Evolutionary conservation across 768 basidiomycete genomes (phyloP).

Genomic region (Tulasnella sp.): DNA sequence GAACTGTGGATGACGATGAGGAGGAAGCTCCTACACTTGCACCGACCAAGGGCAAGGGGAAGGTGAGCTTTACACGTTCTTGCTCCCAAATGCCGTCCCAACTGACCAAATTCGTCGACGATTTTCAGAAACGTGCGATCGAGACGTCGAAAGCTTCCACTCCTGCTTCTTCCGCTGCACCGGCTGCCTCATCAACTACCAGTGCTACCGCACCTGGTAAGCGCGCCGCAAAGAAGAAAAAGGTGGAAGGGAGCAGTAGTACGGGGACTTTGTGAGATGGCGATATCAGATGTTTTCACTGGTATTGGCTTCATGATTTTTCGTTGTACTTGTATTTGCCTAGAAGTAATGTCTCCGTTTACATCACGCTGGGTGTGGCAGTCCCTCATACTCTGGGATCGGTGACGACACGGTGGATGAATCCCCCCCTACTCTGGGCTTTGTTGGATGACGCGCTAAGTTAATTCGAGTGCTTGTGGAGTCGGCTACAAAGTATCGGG

Average conservation of each 20-base stretch:
- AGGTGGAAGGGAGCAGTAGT: neutral
- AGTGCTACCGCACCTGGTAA: neutral
- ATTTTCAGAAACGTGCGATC: slow-evolving; percentile 5
- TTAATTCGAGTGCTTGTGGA: too few species aligned
- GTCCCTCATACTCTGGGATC: too few species aligned
- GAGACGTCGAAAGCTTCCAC: slow-evolving; percentile 19
- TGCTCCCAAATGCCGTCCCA: neutral
- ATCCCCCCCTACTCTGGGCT: too few species aligned
- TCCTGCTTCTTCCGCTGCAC: slow-evolving; percentile 13
- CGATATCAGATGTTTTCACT: neutral
- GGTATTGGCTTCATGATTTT: neutral
- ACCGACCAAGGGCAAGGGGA: slow-evolving; percentile 19
- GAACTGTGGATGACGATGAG: slow-evolving; percentile 56
- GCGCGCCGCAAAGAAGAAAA: slow-evolving; percentile 21
- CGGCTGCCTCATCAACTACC: neutral
- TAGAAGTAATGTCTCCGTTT: neutral
- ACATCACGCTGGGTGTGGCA: too few species aligned
- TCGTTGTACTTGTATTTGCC: neutral
- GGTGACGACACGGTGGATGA: too few species aligned
- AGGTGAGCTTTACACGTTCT: slow-evolving; percentile 14
- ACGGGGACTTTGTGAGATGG: neutral
- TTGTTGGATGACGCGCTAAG: too few species aligned
- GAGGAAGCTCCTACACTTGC: slow-evolving; percentile 20
- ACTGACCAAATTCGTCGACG: neutral
- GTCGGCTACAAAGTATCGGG: too few species aligned